phyloP scores from a whole-genome alignment of 805 yeast species.

The Saccharomycopsis selenospora region DNA sequence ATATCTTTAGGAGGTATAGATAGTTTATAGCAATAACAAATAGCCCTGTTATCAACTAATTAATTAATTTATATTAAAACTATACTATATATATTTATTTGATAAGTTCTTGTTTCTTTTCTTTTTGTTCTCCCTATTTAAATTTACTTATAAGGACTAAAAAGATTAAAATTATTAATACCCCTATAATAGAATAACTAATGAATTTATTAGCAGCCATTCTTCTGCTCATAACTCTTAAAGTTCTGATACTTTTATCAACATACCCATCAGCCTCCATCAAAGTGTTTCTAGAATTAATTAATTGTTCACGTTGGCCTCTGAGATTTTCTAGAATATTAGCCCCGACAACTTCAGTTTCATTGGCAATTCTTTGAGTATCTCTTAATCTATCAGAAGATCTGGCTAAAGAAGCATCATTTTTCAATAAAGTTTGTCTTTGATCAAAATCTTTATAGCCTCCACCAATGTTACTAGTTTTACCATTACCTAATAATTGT shows the following conservation, averaged over 20 bases:
- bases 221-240: constrained; percentile 87
- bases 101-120: too few species aligned
- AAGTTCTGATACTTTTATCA: constrained; percentile 78
- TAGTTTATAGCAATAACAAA: too few species aligned
- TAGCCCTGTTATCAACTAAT: too few species aligned
- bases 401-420: constrained; percentile 74
- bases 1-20: too few species aligned
- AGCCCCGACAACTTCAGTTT: constrained; percentile 88
- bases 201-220: constrained; percentile 86
- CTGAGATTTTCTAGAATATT: constrained; percentile 81
- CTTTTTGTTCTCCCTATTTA: too few species aligned
- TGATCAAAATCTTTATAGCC: constrained; percentile 36
- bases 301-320: constrained; percentile 88
- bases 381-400: constrained; percentile 79
- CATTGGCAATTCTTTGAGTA: constrained; percentile 83
- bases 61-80: too few species aligned
- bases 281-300: constrained; percentile 77
- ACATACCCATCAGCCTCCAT: constrained; percentile 90
- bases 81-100: too few species aligned
- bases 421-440: constrained; percentile 70
- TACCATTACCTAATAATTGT: constrained; percentile 58
- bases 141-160: constrained; percentile 81
- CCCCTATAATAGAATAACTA: constrained; percentile 86
- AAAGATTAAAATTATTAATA: constrained; percentile 71
- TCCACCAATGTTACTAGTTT: constrained; percentile 26